Conservation (phyloP, 345 rosid genomes). For the Aegle marmelos region DNA sequence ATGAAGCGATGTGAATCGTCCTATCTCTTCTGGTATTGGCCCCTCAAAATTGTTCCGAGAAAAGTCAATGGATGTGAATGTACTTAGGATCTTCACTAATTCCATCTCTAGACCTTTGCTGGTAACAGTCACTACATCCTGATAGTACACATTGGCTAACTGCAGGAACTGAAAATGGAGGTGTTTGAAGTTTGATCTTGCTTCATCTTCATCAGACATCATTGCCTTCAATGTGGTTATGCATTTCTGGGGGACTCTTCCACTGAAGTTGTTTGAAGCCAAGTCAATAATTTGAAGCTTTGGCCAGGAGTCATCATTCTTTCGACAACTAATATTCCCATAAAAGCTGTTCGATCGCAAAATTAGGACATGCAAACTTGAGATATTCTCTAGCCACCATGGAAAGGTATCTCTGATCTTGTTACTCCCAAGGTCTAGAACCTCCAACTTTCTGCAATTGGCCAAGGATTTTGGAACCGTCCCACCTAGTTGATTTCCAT, state of each 20-base stretch:
- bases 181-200: slow-evolving; percentile 3
- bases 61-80: slow-evolving; percentile 36
- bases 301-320: slow-evolving; percentile 6
- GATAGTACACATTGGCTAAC: slow-evolving; percentile 18
- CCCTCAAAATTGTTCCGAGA: slow-evolving; percentile 29
- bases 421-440: slow-evolving; percentile 45
- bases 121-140: slow-evolving; percentile 39
- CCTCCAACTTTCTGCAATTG: slow-evolving; percentile 35
- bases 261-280: slow-evolving; percentile 30
- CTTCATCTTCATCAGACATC: slow-evolving; percentile 18
- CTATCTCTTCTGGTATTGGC: slow-evolving; percentile 25
- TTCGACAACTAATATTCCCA: slow-evolving; percentile 31
- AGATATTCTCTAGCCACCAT: slow-evolving; percentile 24
- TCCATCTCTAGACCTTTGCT: slow-evolving; percentile 38
- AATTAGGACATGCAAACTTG: slow-evolving; percentile 39
- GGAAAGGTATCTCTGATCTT: slow-evolving; percentile 35
- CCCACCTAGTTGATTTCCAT: slow-evolving; percentile 31
- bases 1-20: slow-evolving; percentile 15
- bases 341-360: slow-evolving; percentile 43
- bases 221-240: slow-evolving; percentile 39
- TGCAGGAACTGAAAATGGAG: slow-evolving; percentile 12
- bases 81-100: slow-evolving; percentile 36
- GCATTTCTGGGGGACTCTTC: slow-evolving; percentile 1
- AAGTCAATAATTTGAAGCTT: slow-evolving; percentile 49
- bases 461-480: slow-evolving; percentile 31